Evolutionary conservation across 2,329 filamentous ascomycete genomes (phyloP), one percentile per base, ranked within the genome.

Genomic region (Sporothrix protearum): DNA sequence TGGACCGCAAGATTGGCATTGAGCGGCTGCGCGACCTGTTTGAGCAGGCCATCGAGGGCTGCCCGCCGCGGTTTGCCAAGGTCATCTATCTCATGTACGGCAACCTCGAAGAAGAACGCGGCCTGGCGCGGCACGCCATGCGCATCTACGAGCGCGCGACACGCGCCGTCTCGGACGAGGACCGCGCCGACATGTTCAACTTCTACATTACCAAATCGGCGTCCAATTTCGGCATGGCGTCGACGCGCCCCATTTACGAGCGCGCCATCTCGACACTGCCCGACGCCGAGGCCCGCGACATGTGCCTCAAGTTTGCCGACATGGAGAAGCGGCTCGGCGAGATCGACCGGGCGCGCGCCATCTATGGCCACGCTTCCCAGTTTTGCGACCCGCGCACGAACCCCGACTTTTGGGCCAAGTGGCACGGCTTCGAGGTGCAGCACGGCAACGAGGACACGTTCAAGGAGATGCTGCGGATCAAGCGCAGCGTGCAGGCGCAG

Each of bases 361-460:
- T 99, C 76, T 99, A 97, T 78, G 95, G 94, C 0, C 96, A 99
- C 79, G 96, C 93, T 14, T 97, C 93, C 57, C 96, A 99, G 80
- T 99, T 98, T 81, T 97, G 94, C 82, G 96, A 99, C 80, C 96
- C 96, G 9, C 87, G 96, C 70, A 97, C 93, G 16, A 94, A 93
- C 76, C 90, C 92, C 8, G 89, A 87, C 19, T 99, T 98, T 82
- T 99, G 96, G 96, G 87, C 90, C 76, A 96, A 95, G 80, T 99
- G 96, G 96, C 96, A 99, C 81, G 87, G 90, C 70, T 99, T 99
- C 80, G 96, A 99, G 81, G 94, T 98, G 28, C 92, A 96, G 80
- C 96, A 99, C 78, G 96, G 96, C 75, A 99, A 99, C 82, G 96
- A 99, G 80, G 96, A 99, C 80, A 99, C 96, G 0, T 99, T 96